These are phyloP conservation scores for Syncephalastrum sp. DNA, from an alignment of 371 early-diverging fungal genomes.

Conservation along the genomic window DNA sequence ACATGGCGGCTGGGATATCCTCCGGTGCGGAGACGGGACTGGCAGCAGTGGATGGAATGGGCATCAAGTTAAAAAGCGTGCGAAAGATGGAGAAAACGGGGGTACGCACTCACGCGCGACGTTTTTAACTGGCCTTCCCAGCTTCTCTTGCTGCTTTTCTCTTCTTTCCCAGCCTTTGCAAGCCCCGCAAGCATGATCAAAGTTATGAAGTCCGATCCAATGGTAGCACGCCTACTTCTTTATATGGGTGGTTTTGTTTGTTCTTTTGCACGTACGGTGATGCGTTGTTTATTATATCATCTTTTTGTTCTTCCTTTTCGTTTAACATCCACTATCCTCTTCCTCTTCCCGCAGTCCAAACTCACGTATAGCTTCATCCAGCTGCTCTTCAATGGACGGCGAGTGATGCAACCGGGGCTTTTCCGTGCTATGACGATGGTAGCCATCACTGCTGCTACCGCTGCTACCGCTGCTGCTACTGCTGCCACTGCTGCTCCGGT, in stretches of 20 bases:
- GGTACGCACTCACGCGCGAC: not conserved
- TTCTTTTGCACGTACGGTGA: too few species aligned
- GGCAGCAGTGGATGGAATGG: conserved; percentile 5
- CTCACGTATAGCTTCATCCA: conserved; percentile 36
- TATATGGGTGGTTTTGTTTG: not conserved
- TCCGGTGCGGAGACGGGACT: not conserved
- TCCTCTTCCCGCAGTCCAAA: not conserved
- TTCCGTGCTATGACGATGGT: not conserved
- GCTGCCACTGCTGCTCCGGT: too few species aligned
- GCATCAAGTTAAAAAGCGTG: not conserved
- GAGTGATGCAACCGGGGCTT: not conserved
- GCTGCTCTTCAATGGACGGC: conserved; percentile 34
- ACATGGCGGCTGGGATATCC: too few species aligned
- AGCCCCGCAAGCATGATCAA: too few species aligned
- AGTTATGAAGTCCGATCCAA: not conserved
- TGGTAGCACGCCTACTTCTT: not conserved
- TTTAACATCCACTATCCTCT: too few species aligned
- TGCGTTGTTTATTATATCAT: too few species aligned
- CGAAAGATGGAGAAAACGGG: conserved; percentile 1
- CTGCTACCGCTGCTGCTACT: too few species aligned
- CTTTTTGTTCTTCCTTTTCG: too few species aligned
- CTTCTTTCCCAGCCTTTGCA: too few species aligned
- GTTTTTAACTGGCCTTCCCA: too few species aligned
- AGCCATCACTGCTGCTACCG: too few species aligned
- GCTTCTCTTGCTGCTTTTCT: too few species aligned